These are phyloP conservation scores for Takashimella tepidaria DNA, from an alignment of 1,284 basidiomycete species.

Conservation along the genomic window DNA sequence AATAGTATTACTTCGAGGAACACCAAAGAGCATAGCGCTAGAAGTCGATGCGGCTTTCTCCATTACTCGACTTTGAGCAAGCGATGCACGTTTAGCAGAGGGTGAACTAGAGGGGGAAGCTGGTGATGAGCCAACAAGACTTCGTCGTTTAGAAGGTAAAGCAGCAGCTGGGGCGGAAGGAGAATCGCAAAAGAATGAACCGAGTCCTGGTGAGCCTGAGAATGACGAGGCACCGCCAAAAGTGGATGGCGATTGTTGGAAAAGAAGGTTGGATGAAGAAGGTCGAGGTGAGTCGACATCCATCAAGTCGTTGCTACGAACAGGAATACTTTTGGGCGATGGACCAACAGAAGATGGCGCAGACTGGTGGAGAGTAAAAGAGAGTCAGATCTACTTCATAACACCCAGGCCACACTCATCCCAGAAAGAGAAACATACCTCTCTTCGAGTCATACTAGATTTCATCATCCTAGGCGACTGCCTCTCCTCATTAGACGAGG, in stretches of 20 bases:
- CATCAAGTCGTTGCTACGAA: conserved; percentile 18
- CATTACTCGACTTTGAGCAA: conserved; percentile 18
- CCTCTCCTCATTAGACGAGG: conserved; percentile 33
- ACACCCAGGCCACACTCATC: no score
- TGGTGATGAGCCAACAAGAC: conserved; percentile 34
- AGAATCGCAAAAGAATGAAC: conserved; percentile 44
- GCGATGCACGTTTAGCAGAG: conserved; percentile 35
- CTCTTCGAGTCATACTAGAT: conserved; percentile 25
- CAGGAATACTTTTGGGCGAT: conserved; percentile 8
- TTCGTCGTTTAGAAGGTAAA: conserved; percentile 30
- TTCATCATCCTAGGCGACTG: conserved; percentile 22
- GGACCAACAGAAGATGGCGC: conserved; percentile 13
- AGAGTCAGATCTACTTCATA: neutral
- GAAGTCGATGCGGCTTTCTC: conserved; percentile 37
- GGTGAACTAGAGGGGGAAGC: conserved; percentile 42
- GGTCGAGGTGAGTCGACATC: conserved; percentile 39
- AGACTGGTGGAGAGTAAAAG: neutral
- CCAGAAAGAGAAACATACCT: conserved; percentile 26
- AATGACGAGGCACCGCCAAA: conserved; percentile 20
- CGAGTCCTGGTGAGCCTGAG: conserved; percentile 37
- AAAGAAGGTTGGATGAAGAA: conserved; percentile 9
- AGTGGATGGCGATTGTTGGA: conserved; percentile 19
- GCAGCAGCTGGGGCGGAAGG: conserved; percentile 28
- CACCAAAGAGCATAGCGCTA: conserved; percentile 33
- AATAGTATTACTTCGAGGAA: conserved; percentile 18